A percentile compares a stretch with the other conserved stretches of the same genome.
phyloP scores from a whole-genome alignment of 2,329 filamentous ascomycete species.

The Drechslerella stenobrocha region DNA sequence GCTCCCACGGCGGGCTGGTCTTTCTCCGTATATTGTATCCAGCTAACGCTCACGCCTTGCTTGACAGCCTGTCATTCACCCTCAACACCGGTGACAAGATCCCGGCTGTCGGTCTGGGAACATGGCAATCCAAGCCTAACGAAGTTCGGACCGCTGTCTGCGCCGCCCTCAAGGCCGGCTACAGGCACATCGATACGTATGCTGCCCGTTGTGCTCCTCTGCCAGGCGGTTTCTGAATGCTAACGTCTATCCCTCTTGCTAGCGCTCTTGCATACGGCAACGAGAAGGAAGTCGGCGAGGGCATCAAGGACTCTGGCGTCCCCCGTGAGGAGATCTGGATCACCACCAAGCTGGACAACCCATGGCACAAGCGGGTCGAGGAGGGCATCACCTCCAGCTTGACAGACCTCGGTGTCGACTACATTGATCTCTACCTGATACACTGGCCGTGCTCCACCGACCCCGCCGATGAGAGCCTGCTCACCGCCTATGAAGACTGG shows the following conservation, averaged over 20 bases:
- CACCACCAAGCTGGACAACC: constrained; percentile 82
- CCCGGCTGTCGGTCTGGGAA: constrained; percentile 74
- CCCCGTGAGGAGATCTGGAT: constrained; percentile 70
- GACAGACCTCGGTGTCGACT: constrained; percentile 51
- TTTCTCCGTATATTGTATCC: neutral
- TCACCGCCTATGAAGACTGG: constrained; percentile 75
- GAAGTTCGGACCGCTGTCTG: constrained; percentile 73
- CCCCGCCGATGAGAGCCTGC: constrained; percentile 61
- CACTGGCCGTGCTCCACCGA: constrained; percentile 71
- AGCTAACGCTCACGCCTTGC: constrained; percentile 3
- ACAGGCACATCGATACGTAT: constrained; percentile 73
- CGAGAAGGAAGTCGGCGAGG: constrained; percentile 69
- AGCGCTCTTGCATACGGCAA: constrained; percentile 75
- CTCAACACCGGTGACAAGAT: constrained; percentile 79
- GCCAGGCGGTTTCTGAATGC: neutral
- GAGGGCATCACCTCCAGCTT: constrained; percentile 62
- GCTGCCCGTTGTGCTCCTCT: constrained; percentile 5
- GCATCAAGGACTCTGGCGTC: constrained; percentile 67
- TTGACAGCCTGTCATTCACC: constrained; percentile 61
- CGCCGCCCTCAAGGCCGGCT: constrained; percentile 68
- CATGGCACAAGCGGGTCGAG: constrained; percentile 71
- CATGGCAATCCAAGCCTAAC: constrained; percentile 73
- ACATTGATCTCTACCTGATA: constrained; percentile 60
- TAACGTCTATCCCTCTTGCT: constrained; percentile 16
- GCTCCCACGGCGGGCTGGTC: neutral